phyloP scores from a whole-genome alignment of 257 asterid genomes.

The Ligustrum vulgare region DNA sequence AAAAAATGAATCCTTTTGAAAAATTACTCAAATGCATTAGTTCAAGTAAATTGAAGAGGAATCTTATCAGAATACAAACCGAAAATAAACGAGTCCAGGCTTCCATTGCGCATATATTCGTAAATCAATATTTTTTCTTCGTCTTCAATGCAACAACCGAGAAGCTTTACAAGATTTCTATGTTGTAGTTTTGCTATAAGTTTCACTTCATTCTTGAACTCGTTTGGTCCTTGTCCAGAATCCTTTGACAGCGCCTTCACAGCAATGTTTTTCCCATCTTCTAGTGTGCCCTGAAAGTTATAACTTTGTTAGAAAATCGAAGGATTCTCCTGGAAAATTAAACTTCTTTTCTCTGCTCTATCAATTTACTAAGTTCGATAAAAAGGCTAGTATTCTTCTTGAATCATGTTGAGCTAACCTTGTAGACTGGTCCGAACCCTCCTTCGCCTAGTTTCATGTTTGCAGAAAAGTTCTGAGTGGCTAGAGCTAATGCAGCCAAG shows the following conservation, averaged over 20 bases:
- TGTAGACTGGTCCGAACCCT: constrained; percentile 32
- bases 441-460: constrained; percentile 47
- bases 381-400: no score
- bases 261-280: constrained; percentile 34
- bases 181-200: constrained; percentile 49
- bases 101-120: constrained; percentile 43
- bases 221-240: constrained; percentile 46
- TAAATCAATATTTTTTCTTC: constrained; percentile 42
- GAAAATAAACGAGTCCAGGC: constrained; percentile 37
- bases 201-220: constrained; percentile 43
- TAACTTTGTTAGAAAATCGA: background rate
- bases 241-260: constrained; percentile 44
- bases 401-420: no score
- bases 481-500: constrained; percentile 33
- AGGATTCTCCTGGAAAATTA: no score
- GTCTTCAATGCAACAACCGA: constrained; percentile 42
- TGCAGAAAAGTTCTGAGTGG: constrained; percentile 39
- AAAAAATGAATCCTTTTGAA: no score
- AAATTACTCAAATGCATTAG: no score
- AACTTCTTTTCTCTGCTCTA: no score
- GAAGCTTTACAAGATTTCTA: constrained; percentile 50
- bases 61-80: constrained; percentile 25
- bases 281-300: constrained; percentile 37
- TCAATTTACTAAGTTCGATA: no score
- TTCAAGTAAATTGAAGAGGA: no score